Evolutionary conservation across 495 filamentous ascomycete genomes (phyloP), one percentile per base, ranked within the genome.

Genomic region (Penicillium odoratum): DNA sequence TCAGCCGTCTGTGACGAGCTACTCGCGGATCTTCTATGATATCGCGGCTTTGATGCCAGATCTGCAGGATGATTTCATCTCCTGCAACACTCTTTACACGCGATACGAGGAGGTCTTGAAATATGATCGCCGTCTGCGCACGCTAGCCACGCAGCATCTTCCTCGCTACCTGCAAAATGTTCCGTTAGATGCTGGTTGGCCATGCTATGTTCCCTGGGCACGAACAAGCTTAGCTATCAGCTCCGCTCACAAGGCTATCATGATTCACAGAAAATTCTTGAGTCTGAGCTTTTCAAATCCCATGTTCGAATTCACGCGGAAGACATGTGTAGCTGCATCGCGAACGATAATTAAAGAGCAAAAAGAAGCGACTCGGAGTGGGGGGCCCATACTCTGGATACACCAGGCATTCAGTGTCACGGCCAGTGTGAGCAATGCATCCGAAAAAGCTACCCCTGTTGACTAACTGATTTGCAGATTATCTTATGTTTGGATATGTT

Each of bases 251-350:
- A 79, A 79, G 57, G 65, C 77, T 26, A 79, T 79, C 40, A 78
- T 78, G 76, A 74, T 79, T 21, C 74, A 79, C 54, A 60, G 75
- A 25, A 71, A 70, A 25, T 79, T 78, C 43, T 53, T 79, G 1
- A 70, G 67, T 26, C 51, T 66, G 46, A 76, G 74, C 51, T 79
- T 79, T 59, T 63, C 64, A 5, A 70, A 71, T 46, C 70, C 73
- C 0, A 70, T 68, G 55, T 79, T 70, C 44, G 69, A 66, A 8
- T 73, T 72, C 13, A 75, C 70, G 31, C 63, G 74, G 21, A 63
- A 69, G 51, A 75, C 74, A 0, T 77, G 74, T 38, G 61, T 74
- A 5, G 70, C 67, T 4, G 69, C 74, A 0, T 71, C 74, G 0
- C 67, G 71, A 36, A 74, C 67, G 0, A 79, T 79, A 31, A 73